phyloP scores from a whole-genome alignment of 805 yeast genomes.

The Cyberlindnera euphorbiae region DNA sequence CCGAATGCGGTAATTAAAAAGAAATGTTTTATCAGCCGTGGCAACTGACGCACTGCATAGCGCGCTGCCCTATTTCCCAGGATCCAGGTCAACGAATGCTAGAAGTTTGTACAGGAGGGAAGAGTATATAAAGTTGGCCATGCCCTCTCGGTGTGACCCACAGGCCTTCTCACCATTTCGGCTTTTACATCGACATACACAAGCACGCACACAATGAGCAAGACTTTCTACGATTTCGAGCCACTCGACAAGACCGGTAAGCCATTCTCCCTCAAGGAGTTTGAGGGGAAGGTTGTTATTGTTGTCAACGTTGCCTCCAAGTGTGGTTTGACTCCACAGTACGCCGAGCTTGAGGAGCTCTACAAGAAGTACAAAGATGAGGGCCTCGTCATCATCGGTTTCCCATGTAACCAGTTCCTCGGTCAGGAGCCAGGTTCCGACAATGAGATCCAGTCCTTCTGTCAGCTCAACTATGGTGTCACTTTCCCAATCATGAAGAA shows the following conservation, averaged over 20 bases:
- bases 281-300: conserved; percentile 76
- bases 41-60: conserved; percentile 1
- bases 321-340: conserved; percentile 81
- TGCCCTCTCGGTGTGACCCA: no score
- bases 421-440: conserved; percentile 70
- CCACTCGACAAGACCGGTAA: conserved; percentile 60
- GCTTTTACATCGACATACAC: no score
- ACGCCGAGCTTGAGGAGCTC: conserved; percentile 63
- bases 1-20: conserved; percentile 9
- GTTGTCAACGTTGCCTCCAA: conserved; percentile 87
- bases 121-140: no score
- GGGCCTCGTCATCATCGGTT: conserved; percentile 70
- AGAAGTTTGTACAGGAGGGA: no score
- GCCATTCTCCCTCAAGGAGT: conserved; percentile 52
- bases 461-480: conserved; percentile 82
- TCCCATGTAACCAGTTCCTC: conserved; percentile 91
- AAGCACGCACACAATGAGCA: conserved; percentile 46
- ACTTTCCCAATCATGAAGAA: conserved; percentile 84
- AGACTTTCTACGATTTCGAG: conserved; percentile 55
- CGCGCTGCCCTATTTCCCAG: no score
- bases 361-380: conserved; percentile 60
- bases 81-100: no score
- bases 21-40: background rate
- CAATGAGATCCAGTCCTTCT: conserved; percentile 70
- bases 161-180: no score